Percentiles rank a stretch among this genome's conserved stretches.
phyloP scores from a whole-genome alignment of 495 filamentous ascomycete genomes.

The Immersiella caudata region DNA sequence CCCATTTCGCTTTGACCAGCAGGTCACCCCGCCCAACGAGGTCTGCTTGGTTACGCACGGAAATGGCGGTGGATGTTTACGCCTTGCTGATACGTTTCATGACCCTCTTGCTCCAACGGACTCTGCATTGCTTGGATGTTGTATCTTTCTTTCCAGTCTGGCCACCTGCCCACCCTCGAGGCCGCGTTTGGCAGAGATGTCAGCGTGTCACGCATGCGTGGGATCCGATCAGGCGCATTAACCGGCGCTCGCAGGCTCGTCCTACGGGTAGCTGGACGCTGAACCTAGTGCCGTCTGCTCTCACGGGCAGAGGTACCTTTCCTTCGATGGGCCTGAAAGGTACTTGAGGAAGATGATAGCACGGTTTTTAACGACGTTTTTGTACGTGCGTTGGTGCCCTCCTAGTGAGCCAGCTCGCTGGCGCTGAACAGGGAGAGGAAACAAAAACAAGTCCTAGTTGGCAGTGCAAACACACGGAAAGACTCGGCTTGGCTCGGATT shows the following conservation, averaged over 20 bases:
- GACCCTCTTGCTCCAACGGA: slow-evolving; percentile 31
- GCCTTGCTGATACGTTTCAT: slow-evolving; percentile 42
- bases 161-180: slow-evolving; percentile 36
- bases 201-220: slow-evolving; percentile 43
- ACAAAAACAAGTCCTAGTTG: slow-evolving; percentile 86
- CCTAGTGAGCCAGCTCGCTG: slow-evolving; percentile 40
- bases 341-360: slow-evolving; percentile 51
- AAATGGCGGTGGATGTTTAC: slow-evolving; percentile 38
- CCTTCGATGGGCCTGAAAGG: slow-evolving; percentile 44
- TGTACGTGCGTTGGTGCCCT: slow-evolving; percentile 71
- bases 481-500: slow-evolving; percentile 51
- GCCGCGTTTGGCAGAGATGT: slow-evolving; percentile 48
- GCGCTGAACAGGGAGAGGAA: slow-evolving; percentile 63
- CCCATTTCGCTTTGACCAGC: slow-evolving; percentile 26
- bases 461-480: slow-evolving; percentile 72
- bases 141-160: slow-evolving; percentile 34
- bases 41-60: slow-evolving; percentile 44
- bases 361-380: slow-evolving; percentile 85
- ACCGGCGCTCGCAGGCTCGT: slow-evolving; percentile 61
- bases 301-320: slow-evolving; percentile 37
- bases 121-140: slow-evolving; percentile 17
- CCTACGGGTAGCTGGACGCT: slow-evolving; percentile 65
- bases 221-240: slow-evolving; percentile 74
- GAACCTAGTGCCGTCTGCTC: slow-evolving; percentile 41
- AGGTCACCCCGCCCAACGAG: slow-evolving; percentile 49